Evolutionary conservation across 129 eudicot species (phyloP).

Genomic region (Escallonia rubra): DNA sequence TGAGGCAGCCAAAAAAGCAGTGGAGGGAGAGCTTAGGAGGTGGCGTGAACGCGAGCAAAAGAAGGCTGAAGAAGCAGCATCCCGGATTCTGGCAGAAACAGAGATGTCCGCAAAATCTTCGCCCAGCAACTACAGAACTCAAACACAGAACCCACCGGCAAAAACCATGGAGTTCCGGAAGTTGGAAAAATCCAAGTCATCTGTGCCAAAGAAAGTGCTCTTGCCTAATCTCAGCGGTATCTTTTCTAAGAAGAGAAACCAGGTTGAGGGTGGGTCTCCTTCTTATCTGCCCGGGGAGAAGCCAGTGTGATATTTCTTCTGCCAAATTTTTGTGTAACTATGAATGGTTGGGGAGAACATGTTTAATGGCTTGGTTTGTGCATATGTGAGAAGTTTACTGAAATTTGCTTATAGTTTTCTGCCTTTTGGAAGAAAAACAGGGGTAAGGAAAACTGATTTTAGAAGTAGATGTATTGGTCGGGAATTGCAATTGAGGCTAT

Average conservation of each 20-base stretch:
- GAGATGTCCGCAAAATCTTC: constrained; percentile 36
- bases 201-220: constrained; percentile 54
- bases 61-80: constrained; percentile 86
- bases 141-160: constrained; percentile 25
- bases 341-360: constrained; percentile 11
- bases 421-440: constrained; percentile 6
- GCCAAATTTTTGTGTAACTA: constrained; percentile 15
- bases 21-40: constrained; percentile 77
- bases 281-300: constrained; percentile 78
- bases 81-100: constrained; percentile 63
- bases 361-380: constrained; percentile 10
- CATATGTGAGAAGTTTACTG: constrained; percentile 2
- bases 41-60: constrained; percentile 84
- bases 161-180: constrained; percentile 27
- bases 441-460: background rate
- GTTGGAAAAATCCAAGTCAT: constrained; percentile 46
- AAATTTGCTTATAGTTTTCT: background rate
- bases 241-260: constrained; percentile 68
- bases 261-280: constrained; percentile 61
- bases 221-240: constrained; percentile 59
- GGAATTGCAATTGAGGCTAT: too few species aligned
- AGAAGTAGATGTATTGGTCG: background rate
- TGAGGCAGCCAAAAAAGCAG: constrained; percentile 78
- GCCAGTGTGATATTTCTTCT: constrained; percentile 28
- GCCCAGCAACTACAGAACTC: constrained; percentile 28